Base-by-base conservation (phyloP, 768 basidiomycete species). In the Boletus pseudopeckii region DNA sequence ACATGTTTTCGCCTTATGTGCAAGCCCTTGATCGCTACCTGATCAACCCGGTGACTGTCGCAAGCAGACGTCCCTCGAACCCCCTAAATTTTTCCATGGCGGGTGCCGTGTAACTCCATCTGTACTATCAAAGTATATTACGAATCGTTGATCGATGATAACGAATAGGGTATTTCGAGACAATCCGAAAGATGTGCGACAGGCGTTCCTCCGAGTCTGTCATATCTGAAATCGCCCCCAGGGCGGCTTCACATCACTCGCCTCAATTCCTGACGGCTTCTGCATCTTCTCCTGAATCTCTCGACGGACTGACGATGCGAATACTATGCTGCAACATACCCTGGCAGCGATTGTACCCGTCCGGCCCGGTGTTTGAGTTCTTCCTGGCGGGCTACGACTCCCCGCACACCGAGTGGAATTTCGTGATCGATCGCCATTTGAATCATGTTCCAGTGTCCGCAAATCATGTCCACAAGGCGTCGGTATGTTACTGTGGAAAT, bases 201-300 rank as follows among this genome's bases (percentile, higher is more conserved):
- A 13, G 2, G 10, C 13, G 5, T 26, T 32, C 30, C 30, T 32
- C n/a, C n/a, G n/a, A n/a, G n/a, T n/a, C 17, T 1, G 32, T 47
- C 11, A 15, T 6, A 18, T n/a, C 1, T 11, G 8, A n/a, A 33
- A 13, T 5, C 17, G 1, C 32, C 10, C 1, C 3, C 11, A 38
- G 15, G 46, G 4, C 11, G 28, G 9, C 14, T 56, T 47, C 41
- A 61, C 53, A 61, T 57, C 33, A 69, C 5, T 10, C 46, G 28
- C 45, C 40, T 60, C 56, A 73, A 44, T 62, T 84, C 77, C 14
- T 58, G 62, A 47, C 74, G 73, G 62, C 43, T 83, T 71, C 53
- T 82, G 77, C 58, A 78, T 59, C 63, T 79, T 83, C 64, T 80
- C 80, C 54, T 59, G 47, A 33, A 84, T 59, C 41, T 83, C 83